phyloP scores from a whole-genome alignment of 257 asterid genomes.

The Nicotiana tabacum region DNA sequence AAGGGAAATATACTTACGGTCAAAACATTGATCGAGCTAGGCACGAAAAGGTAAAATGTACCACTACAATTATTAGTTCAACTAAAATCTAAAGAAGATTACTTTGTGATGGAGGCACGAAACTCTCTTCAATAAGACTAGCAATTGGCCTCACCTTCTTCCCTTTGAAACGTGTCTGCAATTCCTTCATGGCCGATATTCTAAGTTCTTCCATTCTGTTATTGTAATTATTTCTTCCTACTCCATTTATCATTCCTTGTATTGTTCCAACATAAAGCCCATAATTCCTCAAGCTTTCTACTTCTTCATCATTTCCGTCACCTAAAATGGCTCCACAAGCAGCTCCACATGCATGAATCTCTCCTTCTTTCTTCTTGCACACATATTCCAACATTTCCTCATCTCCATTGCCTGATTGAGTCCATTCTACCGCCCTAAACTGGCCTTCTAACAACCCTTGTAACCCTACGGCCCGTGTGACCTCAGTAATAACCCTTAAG shows the following conservation, averaged over 20 bases:
- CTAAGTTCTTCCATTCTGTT: slow-evolving; percentile 23
- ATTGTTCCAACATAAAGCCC: slow-evolving; percentile 53
- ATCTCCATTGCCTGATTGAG: not conserved
- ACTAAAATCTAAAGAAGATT: not conserved
- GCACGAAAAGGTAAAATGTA: too few relatives aligned
- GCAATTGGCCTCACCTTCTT: slow-evolving; percentile 21
- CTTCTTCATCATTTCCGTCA: slow-evolving; percentile 54
- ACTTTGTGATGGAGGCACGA: not conserved
- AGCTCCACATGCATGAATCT: slow-evolving; percentile 58
- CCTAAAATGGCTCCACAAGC: slow-evolving; percentile 82
- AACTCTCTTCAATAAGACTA: slow-evolving; percentile 19
- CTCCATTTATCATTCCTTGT: slow-evolving; percentile 31
- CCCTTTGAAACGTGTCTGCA: slow-evolving; percentile 29
- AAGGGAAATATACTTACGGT: not conserved
- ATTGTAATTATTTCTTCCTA: slow-evolving; percentile 10
- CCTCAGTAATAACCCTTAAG: slow-evolving; percentile 45
- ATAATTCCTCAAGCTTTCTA: slow-evolving; percentile 43
- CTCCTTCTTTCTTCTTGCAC: slow-evolving; percentile 51
- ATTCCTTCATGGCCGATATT: slow-evolving; percentile 41
- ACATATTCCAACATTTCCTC: slow-evolving; percentile 25
- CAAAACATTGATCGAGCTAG: too few relatives aligned
- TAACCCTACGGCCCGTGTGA: slow-evolving; percentile 45
- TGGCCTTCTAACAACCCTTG: slow-evolving; percentile 51
- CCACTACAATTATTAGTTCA: too few relatives aligned
- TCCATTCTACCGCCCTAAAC: slow-evolving; percentile 16